Conservation (phyloP, 345 rosid genomes). For the Salix viminalis region DNA sequence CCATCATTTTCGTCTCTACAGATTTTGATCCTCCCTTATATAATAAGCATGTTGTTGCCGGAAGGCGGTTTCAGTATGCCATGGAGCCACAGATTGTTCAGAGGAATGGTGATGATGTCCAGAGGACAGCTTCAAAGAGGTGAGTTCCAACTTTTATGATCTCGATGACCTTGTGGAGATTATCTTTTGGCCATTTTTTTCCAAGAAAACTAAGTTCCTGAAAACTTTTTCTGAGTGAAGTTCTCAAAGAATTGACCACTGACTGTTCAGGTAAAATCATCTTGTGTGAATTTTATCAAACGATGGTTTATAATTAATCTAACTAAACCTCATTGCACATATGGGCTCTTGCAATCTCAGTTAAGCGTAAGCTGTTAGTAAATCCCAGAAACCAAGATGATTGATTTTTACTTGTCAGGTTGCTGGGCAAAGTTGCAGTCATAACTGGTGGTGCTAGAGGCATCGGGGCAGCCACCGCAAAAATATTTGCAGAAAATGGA, state of each 20-base stretch:
- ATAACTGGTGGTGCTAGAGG: conserved; percentile 90
- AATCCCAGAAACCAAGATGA: background rate
- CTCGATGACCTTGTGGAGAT: background rate
- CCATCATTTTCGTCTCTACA: background rate
- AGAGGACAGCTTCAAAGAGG: conserved; percentile 14
- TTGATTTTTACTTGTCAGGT: conserved; percentile 15
- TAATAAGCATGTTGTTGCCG: background rate
- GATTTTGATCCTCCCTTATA: background rate
- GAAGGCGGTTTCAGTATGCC: background rate
- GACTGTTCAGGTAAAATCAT: too few relatives aligned
- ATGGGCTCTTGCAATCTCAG: background rate
- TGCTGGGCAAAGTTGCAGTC: conserved; percentile 59
- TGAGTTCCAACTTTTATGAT: background rate
- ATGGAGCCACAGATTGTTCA: conserved; percentile 7
- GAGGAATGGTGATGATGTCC: background rate
- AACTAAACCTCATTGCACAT: background rate
- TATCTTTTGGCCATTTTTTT: background rate
- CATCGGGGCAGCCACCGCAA: conserved; percentile 79
- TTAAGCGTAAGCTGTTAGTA: background rate
- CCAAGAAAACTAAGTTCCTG: background rate
- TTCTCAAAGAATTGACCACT: background rate
- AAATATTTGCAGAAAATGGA: conserved; percentile 55
- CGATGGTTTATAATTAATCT: background rate
- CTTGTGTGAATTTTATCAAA: background rate
- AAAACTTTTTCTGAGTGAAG: background rate